These are phyloP conservation scores for Cerrena zonata DNA, from an alignment of 1,284 basidiomycete genomes.

Conservation along the genomic window DNA sequence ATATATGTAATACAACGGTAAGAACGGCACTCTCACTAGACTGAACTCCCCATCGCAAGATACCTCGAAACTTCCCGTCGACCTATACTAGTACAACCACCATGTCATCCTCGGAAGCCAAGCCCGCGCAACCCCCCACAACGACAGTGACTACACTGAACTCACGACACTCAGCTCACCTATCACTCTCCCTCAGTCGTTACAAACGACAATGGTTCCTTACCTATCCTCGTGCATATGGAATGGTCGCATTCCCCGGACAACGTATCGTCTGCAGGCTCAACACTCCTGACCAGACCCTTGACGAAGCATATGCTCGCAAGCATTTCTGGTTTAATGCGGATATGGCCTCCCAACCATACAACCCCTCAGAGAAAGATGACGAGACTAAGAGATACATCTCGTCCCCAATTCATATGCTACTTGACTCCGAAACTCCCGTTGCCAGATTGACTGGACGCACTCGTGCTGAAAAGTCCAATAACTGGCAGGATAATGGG, in stretches of 20 bases:
- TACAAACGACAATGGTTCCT: background rate
- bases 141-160: background rate
- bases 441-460: background rate
- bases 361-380: background rate
- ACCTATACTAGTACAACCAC: too few species aligned
- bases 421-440: background rate
- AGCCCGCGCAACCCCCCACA: background rate
- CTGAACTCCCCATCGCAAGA: too few species aligned
- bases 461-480: background rate
- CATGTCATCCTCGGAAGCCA: background rate
- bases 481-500: background rate
- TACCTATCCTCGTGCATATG: background rate
- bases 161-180: background rate
- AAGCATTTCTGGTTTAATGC: background rate
- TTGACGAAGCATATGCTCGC: background rate
- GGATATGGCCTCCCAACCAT: background rate
- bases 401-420: background rate
- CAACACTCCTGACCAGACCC: background rate
- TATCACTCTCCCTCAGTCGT: background rate
- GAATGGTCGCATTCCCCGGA: background rate
- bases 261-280: background rate
- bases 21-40: too few species aligned
- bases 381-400: background rate
- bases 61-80: too few species aligned
- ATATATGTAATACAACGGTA: too few species aligned